These are phyloP conservation scores for Strobilomyces confusus DNA, from an alignment of 768 basidiomycete genomes.

Conservation along the genomic window DNA sequence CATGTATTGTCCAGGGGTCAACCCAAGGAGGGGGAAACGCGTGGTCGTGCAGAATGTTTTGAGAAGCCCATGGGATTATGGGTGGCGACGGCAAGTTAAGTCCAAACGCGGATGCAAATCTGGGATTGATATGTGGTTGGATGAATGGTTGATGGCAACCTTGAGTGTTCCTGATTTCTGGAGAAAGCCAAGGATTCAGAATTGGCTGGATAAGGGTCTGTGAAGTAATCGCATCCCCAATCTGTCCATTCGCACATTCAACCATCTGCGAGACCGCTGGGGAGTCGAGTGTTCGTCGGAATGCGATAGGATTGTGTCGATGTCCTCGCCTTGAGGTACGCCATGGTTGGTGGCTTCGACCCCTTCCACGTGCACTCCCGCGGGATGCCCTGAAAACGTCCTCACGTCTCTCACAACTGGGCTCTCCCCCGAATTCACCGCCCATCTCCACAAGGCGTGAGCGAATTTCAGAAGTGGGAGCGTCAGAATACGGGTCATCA, in stretches of 20 bases:
- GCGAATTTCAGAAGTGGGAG: slow-evolving; percentile 29
- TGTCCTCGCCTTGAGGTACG: slow-evolving; percentile 18
- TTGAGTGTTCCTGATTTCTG: slow-evolving; percentile 6
- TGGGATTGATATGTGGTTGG: slow-evolving; percentile 84
- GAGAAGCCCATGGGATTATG: slow-evolving; percentile 22
- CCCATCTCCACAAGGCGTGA: background rate
- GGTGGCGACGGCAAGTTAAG: slow-evolving; percentile 33
- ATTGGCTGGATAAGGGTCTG: slow-evolving; percentile 10
- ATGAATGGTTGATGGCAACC: slow-evolving; percentile 35
- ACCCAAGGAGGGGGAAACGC: slow-evolving; percentile 24
- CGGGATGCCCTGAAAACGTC: background rate
- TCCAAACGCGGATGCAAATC: slow-evolving; percentile 67
- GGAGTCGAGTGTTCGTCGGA: slow-evolving; percentile 31
- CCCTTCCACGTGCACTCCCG: slow-evolving; percentile 24
- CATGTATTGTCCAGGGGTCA: slow-evolving; percentile 39
- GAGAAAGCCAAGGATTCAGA: slow-evolving; percentile 19
- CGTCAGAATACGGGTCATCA: slow-evolving; percentile 72
- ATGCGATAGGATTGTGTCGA: slow-evolving; percentile 9
- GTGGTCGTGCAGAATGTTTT: slow-evolving; percentile 9
- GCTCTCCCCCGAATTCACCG: slow-evolving; percentile 14
- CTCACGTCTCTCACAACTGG: slow-evolving; percentile 23
- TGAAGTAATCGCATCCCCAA: slow-evolving; percentile 21
- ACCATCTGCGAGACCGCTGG: slow-evolving; percentile 47
- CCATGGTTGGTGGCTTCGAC: slow-evolving; percentile 15
- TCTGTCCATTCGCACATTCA: slow-evolving; percentile 43